Percentiles rank a stretch among this genome's conserved stretches.
phyloP scores from a whole-genome alignment of 805 yeast genomes.

The Nakazawaea wyomingensis region DNA sequence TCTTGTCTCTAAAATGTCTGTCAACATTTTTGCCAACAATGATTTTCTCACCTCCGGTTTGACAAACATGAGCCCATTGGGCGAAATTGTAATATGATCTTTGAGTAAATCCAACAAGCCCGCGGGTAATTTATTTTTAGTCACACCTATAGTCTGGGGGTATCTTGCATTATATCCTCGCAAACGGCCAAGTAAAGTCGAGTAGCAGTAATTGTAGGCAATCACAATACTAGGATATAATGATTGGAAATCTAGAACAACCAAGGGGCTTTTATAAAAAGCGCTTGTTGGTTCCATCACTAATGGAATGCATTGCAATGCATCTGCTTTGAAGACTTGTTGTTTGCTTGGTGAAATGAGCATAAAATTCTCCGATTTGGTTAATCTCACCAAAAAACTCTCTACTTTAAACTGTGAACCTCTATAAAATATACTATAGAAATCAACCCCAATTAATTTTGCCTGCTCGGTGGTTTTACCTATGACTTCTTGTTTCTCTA shows the following conservation, averaged over 20 bases:
- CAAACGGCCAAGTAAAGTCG: constrained; percentile 63
- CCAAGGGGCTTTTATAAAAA: constrained; percentile 81
- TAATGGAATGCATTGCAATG: constrained; percentile 82
- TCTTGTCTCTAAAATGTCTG: constrained; percentile 76
- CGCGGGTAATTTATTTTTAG: constrained; percentile 42
- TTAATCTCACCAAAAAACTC: constrained; percentile 67
- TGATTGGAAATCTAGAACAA: constrained; percentile 91
- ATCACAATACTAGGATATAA: constrained; percentile 89
- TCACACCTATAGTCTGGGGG: constrained; percentile 49
- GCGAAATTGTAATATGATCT: constrained; percentile 63
- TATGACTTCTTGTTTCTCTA: constrained; percentile 61
- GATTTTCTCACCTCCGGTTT: constrained; percentile 65
- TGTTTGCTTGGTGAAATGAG: constrained; percentile 73
- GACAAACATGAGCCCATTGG: constrained; percentile 82
- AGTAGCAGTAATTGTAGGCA: constrained; percentile 85
- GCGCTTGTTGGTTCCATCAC: constrained; percentile 89
- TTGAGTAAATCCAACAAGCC: constrained; percentile 51
- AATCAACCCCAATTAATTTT: constrained; percentile 82
- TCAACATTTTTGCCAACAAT: constrained; percentile 74
- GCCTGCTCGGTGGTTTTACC: constrained; percentile 77
- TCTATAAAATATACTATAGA: constrained; percentile 76
- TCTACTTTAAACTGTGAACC: constrained; percentile 96
- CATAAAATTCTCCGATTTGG: constrained; percentile 70
- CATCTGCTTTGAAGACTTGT: constrained; percentile 78
- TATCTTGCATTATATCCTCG: constrained; percentile 42